Conservation (phyloP, 2,329 filamentous ascomycete genomes). For the Aspergillus sp. region DNA sequence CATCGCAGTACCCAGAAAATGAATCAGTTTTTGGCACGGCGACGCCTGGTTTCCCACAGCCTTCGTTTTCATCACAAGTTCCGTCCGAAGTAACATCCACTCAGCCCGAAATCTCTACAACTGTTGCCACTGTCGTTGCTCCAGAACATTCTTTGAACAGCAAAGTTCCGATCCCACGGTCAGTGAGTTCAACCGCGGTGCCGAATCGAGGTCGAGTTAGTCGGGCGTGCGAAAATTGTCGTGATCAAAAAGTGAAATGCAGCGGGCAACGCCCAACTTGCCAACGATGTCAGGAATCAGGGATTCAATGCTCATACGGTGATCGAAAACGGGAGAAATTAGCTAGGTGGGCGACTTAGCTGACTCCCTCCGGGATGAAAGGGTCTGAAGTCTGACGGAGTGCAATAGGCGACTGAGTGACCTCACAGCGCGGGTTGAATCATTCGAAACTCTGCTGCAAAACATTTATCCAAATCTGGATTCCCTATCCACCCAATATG, state of each 20-base stretch:
- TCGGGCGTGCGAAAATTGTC: constrained; percentile 46
- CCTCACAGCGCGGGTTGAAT: constrained; percentile 36
- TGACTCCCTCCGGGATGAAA: background rate
- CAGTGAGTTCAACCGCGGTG: constrained; percentile 21
- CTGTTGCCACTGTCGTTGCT: constrained; percentile 5
- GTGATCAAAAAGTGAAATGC: constrained; percentile 48
- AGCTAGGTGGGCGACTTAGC: constrained; percentile 36
- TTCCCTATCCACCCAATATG: constrained; percentile 31
- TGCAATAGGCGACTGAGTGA: constrained; percentile 38
- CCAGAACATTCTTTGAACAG: constrained; percentile 23
- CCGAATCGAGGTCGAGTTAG: constrained; percentile 33
- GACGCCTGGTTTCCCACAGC: constrained; percentile 18
- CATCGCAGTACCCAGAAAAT: constrained; percentile 18
- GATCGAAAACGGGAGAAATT: constrained; percentile 46
- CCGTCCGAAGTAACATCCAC: constrained; percentile 17
- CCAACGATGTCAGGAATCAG: constrained; percentile 43
- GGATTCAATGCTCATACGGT: constrained; percentile 42
- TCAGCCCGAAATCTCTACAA: constrained; percentile 14
- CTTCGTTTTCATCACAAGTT: constrained; percentile 15
- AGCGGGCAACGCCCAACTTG: constrained; percentile 45
- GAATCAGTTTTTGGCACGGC: constrained; percentile 18
- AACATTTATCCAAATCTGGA: constrained; percentile 35
- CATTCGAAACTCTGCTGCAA: constrained; percentile 36
- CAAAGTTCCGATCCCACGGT: constrained; percentile 33
- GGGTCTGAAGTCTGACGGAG: constrained; percentile 12